A percentile compares a stretch with the other conserved stretches of the same genome.
Evolutionary conservation across 331 rosid species (phyloP).

Genomic region (Pyracantha coccinea): DNA sequence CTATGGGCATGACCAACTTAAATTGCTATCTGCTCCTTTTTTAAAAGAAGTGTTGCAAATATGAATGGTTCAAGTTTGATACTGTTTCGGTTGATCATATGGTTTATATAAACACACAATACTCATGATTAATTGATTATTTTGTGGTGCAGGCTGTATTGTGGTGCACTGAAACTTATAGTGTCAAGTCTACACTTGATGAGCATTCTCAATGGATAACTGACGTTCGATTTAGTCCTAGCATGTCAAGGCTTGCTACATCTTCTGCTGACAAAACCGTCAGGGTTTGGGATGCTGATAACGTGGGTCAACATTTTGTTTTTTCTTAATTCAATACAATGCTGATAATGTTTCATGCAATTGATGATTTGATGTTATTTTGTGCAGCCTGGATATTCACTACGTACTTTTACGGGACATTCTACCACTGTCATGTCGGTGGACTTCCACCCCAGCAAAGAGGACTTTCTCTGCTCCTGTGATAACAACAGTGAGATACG

Average conservation of each 20-base stretch:
- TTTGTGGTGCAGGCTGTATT: constrained; percentile 52
- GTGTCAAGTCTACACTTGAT: constrained; percentile 47
- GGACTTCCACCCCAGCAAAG: constrained; percentile 74
- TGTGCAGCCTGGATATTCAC: constrained; percentile 67
- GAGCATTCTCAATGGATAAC: constrained; percentile 74
- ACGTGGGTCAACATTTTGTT: constrained; percentile 37
- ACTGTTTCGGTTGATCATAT: not conserved
- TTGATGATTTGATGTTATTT: no score
- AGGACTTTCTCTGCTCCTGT: constrained; percentile 70
- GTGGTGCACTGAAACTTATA: constrained; percentile 63
- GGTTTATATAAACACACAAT: not conserved
- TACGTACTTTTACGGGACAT: constrained; percentile 67
- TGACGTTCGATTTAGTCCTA: constrained; percentile 70
- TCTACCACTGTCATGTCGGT: constrained; percentile 54
- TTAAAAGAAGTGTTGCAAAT: constrained; percentile 9
- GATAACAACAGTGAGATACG: constrained; percentile 60
- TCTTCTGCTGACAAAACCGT: constrained; percentile 83
- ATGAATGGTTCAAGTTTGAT: not conserved
- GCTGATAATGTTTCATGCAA: not conserved
- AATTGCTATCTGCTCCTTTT: not conserved
- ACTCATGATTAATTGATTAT: constrained; percentile 10
- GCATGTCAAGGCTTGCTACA: constrained; percentile 54
- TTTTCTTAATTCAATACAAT: not conserved
- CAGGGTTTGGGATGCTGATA: constrained; percentile 72
- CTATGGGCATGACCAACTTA: not conserved